Evolutionary conservation across 305 asterid species (phyloP), one percentile per base, ranked within the genome.

Genomic region (Rubia tinctorum): DNA sequence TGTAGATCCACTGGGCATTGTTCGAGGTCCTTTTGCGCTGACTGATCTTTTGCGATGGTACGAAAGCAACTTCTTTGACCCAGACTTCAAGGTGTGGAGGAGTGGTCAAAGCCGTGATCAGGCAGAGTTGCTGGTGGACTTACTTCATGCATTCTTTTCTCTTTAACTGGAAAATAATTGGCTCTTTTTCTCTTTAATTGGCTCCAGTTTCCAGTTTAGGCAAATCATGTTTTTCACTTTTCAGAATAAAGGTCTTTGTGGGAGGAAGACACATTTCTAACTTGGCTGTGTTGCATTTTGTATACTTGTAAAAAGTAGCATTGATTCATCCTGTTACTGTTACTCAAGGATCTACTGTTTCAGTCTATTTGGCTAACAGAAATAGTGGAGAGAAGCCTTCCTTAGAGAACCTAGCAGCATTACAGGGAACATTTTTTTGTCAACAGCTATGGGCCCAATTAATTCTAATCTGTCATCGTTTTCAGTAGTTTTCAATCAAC

Each of bases 1-100:
- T 72, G 0, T 25, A 74, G 97, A 91, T 80, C 97, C 97, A 20
- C 84, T 62, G 18, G 89, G 95, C 61, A 8, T 6, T 66, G 66
- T 69, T n/a, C 98, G 69, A 74, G 99, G 99, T 3, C 98, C 99
- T 20, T 91, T 92, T 77, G 10, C 92, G 8, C 77, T 90, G 64
- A 8, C 25, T 37, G 0, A 25, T 14, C 62, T 95, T 73, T 87
- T 85, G 75, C 25, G 40, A 23, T 95, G 98, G 98, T 79, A 73
- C 15, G 97, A 90, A 17, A 40, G 20, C 11, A 69, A 77, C 55
- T 95, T 86, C 88, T 95, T 95, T 67, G 58, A 55, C 55, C 74
- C 85, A 1, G 78, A 58, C 15, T 94, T 94, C 73, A 82, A 5
- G 51, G 86, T 93, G 40, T 93, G 96, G 97, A 86, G 61, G 80